Percentiles rank a stretch among this genome's conserved stretches.
These are phyloP conservation scores for Penstemon newberryi DNA, from an alignment of 257 asterid genomes.

Conservation along the genomic window DNA sequence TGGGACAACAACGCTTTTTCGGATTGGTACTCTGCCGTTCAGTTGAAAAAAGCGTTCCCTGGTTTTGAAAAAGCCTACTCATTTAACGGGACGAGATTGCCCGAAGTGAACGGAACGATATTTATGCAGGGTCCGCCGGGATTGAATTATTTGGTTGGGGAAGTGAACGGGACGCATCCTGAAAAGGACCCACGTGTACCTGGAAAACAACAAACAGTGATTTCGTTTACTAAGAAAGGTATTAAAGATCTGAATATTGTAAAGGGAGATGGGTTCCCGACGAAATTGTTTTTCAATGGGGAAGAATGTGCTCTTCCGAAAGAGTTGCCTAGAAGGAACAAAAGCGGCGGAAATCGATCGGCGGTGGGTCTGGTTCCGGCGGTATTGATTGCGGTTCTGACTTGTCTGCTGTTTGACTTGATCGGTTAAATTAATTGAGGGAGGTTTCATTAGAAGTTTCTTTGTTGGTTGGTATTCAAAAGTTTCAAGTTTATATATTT, in stretches of 20 bases:
- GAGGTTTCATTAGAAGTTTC: too few relatives aligned
- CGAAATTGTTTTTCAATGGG: slow-evolving; percentile 76
- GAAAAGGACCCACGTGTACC: slow-evolving; percentile 65
- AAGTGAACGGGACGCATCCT: slow-evolving; percentile 76
- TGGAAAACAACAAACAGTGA: slow-evolving; percentile 87
- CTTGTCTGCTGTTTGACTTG: slow-evolving; percentile 44
- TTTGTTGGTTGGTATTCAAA: too few relatives aligned
- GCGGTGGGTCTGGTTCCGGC: slow-evolving; percentile 32
- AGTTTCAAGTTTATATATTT: too few relatives aligned
- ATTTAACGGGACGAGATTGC: slow-evolving; percentile 64
- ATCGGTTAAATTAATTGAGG: slow-evolving; percentile 35
- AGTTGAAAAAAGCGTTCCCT: slow-evolving; percentile 49
- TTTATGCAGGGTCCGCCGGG: slow-evolving; percentile 93
- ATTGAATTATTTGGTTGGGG: slow-evolving; percentile 69
- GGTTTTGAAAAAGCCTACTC: slow-evolving; percentile 78
- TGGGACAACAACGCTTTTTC: slow-evolving; percentile 60
- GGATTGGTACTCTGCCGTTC: slow-evolving; percentile 81
- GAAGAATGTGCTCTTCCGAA: slow-evolving; percentile 86
- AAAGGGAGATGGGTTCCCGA: slow-evolving; percentile 85
- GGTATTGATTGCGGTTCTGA: slow-evolving; percentile 37
- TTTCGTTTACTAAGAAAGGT: slow-evolving; percentile 67
- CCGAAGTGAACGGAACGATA: slow-evolving; percentile 39
- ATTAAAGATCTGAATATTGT: slow-evolving; percentile 34
- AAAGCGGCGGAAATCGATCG: slow-evolving; percentile 30
- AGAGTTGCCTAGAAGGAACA: slow-evolving; percentile 36